Conservation (phyloP, 2,329 filamentous ascomycete genomes). For the Fusarium aywerte region DNA sequence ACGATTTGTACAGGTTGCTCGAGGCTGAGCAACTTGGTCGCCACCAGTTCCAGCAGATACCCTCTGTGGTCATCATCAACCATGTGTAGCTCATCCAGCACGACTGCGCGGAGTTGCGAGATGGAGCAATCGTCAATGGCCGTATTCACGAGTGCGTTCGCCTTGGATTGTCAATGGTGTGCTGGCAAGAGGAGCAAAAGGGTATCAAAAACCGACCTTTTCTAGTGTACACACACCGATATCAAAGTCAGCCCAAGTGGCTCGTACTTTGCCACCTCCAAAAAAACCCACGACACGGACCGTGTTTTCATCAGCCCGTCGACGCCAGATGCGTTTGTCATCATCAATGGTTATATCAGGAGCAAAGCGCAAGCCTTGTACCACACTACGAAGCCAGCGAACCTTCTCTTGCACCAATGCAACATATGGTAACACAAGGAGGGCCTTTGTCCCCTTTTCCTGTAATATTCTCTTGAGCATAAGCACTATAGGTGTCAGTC, state of each 20-base stretch:
- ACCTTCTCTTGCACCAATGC: slow-evolving; percentile 84
- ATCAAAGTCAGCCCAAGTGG: slow-evolving; percentile 79
- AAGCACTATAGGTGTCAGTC: slow-evolving; percentile 59
- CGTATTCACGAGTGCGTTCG: slow-evolving; percentile 77
- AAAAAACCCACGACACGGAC: slow-evolving; percentile 79
- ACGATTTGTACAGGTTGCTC: slow-evolving; percentile 75
- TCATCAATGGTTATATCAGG: slow-evolving; percentile 50
- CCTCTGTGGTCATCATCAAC: slow-evolving; percentile 80
- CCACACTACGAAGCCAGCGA: slow-evolving; percentile 75
- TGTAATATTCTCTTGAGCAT: slow-evolving; percentile 78
- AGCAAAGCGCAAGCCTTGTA: slow-evolving; percentile 65
- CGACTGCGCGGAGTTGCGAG: slow-evolving; percentile 71
- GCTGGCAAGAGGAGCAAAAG: neutral
- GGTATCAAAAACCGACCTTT: slow-evolving; percentile 59
- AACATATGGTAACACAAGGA: slow-evolving; percentile 80
- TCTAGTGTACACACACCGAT: slow-evolving; percentile 84
- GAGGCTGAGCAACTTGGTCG: slow-evolving; percentile 76
- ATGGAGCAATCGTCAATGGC: slow-evolving; percentile 78
- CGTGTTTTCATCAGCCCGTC: slow-evolving; percentile 65
- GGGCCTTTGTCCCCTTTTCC: slow-evolving; percentile 71
- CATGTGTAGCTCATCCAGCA: slow-evolving; percentile 86
- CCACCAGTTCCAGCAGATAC: slow-evolving; percentile 79
- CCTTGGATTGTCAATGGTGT: slow-evolving; percentile 56
- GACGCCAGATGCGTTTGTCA: slow-evolving; percentile 61
- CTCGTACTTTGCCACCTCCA: slow-evolving; percentile 74